Conservation (phyloP, 2,329 filamentous ascomycete species). For the Zasmidium cellare region DNA sequence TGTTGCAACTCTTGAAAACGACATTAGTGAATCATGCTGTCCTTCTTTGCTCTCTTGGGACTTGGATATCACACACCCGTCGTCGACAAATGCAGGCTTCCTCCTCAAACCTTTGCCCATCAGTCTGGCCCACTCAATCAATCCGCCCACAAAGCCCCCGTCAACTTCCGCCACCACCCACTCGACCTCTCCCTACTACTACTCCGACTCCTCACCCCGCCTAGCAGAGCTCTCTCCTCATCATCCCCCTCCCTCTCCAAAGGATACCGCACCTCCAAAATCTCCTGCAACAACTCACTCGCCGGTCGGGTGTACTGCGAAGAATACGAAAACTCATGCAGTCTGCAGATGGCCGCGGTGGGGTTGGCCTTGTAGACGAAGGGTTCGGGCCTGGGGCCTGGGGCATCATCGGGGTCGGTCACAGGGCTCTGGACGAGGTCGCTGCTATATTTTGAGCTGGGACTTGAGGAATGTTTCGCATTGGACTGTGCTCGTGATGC, state of each 20-base stretch:
- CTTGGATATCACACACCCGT: too few species aligned
- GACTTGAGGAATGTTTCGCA: not conserved
- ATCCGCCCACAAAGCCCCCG: too few species aligned
- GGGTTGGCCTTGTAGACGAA: slow-evolving; percentile 19
- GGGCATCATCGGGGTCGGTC: not conserved
- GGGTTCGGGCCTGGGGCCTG: slow-evolving; percentile 7
- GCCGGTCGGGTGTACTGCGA: slow-evolving; percentile 26
- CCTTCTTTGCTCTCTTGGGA: too few species aligned
- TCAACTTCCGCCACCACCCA: too few species aligned
- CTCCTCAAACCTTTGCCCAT: too few species aligned
- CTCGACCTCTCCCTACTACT: too few species aligned
- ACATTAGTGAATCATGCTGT: too few species aligned
- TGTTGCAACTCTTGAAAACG: too few species aligned
- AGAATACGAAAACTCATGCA: slow-evolving; percentile 19
- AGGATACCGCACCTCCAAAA: slow-evolving; percentile 25
- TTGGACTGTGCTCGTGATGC: not conserved
- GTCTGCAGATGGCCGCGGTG: slow-evolving; percentile 16
- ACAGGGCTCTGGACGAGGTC: not conserved
- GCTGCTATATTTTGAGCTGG: not conserved
- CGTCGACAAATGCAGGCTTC: too few species aligned
- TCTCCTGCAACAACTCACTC: slow-evolving; percentile 22
- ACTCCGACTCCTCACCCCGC: not conserved
- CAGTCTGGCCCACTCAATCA: too few species aligned
- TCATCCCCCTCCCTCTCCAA: not conserved
- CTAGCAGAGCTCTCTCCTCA: not conserved